These are phyloP conservation scores for Geotrichum bryndzae DNA, from an alignment of 1,139 yeast genomes.

Conservation along the genomic window DNA sequence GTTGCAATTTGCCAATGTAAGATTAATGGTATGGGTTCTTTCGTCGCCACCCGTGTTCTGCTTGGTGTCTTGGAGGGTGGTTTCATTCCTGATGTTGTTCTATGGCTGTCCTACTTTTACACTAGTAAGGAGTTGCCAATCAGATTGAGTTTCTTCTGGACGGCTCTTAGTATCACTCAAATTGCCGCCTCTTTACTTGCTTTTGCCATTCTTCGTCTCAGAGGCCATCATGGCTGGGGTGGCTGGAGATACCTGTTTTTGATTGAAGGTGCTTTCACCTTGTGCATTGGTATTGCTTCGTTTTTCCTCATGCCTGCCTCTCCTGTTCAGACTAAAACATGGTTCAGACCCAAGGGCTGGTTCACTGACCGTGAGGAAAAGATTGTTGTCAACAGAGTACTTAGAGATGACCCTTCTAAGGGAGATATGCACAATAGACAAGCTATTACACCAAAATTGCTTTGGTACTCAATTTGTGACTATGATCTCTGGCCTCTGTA, in stretches of 20 bases:
- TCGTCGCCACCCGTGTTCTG: conserved; percentile 41
- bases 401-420: conserved; percentile 61
- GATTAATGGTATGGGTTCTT: conserved; percentile 37
- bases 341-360: conserved; percentile 52
- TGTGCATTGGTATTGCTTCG: conserved; percentile 45
- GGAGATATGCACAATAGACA: conserved; percentile 65
- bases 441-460: conserved; percentile 41
- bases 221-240: conserved; percentile 35
- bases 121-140: conserved; percentile 45
- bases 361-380: conserved; percentile 52
- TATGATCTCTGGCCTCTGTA: conserved; percentile 58
- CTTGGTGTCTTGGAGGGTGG: conserved; percentile 51
- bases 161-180: conserved; percentile 30
- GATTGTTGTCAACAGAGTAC: conserved; percentile 53
- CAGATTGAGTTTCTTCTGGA: conserved; percentile 47
- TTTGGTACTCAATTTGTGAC: conserved; percentile 43
- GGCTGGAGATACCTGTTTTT: conserved; percentile 60
- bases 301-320: conserved; percentile 53
- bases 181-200: conserved; percentile 39
- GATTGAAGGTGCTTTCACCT: conserved; percentile 49
- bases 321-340: conserved; percentile 46
- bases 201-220: conserved; percentile 41
- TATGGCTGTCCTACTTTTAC: conserved; percentile 51
- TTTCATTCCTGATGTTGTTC: conserved; percentile 47
- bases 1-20: conserved; percentile 45